Conservation (phyloP, 495 filamentous ascomycete species). For the Tuber borchii region DNA sequence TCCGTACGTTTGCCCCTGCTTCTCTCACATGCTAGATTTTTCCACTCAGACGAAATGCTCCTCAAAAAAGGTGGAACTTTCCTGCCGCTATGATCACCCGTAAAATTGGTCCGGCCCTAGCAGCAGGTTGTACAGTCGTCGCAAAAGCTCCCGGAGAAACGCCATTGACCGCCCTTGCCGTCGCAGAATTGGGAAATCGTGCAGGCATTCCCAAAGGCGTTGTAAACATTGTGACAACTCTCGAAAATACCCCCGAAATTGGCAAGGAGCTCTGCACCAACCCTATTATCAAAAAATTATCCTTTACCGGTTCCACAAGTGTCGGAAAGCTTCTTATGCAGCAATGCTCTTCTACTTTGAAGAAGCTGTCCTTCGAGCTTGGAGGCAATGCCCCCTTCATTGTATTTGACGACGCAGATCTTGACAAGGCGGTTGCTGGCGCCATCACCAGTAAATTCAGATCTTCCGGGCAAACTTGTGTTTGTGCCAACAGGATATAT, state of each 20-base stretch:
- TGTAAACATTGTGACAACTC: slow-evolving; percentile 70
- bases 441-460: slow-evolving; percentile 78
- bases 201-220: slow-evolving; percentile 82
- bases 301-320: slow-evolving; percentile 79
- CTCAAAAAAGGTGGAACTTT: slow-evolving; percentile 64
- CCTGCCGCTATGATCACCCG: slow-evolving; percentile 88
- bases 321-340: slow-evolving; percentile 87
- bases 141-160: slow-evolving; percentile 81
- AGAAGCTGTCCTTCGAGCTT: slow-evolving; percentile 80
- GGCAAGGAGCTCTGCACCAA: slow-evolving; percentile 66
- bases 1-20: slow-evolving; percentile 45
- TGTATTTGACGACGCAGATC: slow-evolving; percentile 82
- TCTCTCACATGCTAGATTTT: neutral
- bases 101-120: slow-evolving; percentile 79
- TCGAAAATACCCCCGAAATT: slow-evolving; percentile 64
- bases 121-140: slow-evolving; percentile 77
- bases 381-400: slow-evolving; percentile 92
- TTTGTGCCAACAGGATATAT: slow-evolving; percentile 82
- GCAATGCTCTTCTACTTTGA: slow-evolving; percentile 71
- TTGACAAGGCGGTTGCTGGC: slow-evolving; percentile 68
- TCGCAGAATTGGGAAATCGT: slow-evolving; percentile 73
- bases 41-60: neutral
- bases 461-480: slow-evolving; percentile 81
- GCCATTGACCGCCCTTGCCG: slow-evolving; percentile 72
- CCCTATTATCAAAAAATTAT: slow-evolving; percentile 70